Base-by-base conservation (phyloP, 345 rosid species). In the Hibiscus syriacus region DNA sequence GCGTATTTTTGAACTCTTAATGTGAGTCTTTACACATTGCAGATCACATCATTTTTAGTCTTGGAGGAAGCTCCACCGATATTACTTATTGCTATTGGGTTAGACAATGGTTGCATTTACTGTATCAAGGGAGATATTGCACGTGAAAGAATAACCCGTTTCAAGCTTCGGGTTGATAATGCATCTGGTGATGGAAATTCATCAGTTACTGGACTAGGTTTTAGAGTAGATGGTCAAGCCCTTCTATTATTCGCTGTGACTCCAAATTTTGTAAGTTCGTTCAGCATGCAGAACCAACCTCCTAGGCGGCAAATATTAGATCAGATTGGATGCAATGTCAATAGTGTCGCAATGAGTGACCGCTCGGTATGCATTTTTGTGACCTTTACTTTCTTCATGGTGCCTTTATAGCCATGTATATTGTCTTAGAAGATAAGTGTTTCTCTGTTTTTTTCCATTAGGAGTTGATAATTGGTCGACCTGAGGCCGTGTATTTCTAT, bases 71-170 rank as follows among this genome's bases (percentile, higher is more conserved):
- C 85, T 74, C 99, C 99, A 0, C 98, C 99, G 0, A 86, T 94
- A 74, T 79, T 94, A 29, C 90, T 94, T 17, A 86, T 94, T 22
- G 98, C 97, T 48, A 85, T 91, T 74, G 99, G 99, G 4, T 75
- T 94, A 74, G 92, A 87, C 69, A 91, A 84, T 70, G 90, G 98
- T 20, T 84, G 81, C 63, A 79, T 91, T 77, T 94, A 94, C 72
- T 87, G 96, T 76, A 89, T 94, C 76, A 91, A 94, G 80, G 99
- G 99, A 39, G 99, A 94, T 60, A 91, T 94, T 68, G 99, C 96
- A 2, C 79, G 97, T 64, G 98, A 93, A 72, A 90, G 98, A 53
- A 93, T 93, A 61, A 80, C 89, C 1, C 87, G 97, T 3, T 93
- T 87, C 75, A 89, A 85, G 86, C 96, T 93, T 67, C 90, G 87